Evolutionary conservation across 2,329 filamentous ascomycete genomes (phyloP).

Genomic region (Blastomyces gilchristii): DNA sequence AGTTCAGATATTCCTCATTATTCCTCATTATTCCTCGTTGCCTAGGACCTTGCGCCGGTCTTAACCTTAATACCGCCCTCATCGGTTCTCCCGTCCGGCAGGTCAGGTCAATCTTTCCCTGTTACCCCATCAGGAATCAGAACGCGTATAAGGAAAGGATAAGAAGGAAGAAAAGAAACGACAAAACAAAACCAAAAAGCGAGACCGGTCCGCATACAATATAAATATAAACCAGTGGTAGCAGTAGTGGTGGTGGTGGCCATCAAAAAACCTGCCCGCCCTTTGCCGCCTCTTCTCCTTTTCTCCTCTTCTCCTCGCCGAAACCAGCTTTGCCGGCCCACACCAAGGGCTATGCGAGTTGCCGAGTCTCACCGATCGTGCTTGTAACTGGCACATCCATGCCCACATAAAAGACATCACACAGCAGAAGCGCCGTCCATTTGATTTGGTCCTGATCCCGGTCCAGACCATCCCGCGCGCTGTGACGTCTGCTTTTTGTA

Average conservation of each 20-base stretch:
- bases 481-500: background rate
- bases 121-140: too few species aligned
- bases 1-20: too few species aligned
- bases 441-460: slow-evolving; percentile 5
- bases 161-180: too few species aligned
- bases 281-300: background rate
- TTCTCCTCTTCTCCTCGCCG: background rate
- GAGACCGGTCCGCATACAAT: too few species aligned
- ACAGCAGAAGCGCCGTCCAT: slow-evolving; percentile 1
- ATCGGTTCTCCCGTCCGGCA: too few species aligned
- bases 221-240: too few species aligned
- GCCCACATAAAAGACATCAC: background rate
- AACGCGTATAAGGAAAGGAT: too few species aligned
- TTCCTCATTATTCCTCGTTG: too few species aligned
- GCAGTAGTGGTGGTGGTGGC: background rate
- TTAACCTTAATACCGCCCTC: too few species aligned
- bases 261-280: background rate
- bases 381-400: slow-evolving; percentile 2
- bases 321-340: background rate
- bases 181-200: too few species aligned
- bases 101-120: too few species aligned
- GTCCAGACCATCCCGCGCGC: slow-evolving; percentile 3
- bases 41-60: too few species aligned
- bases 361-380: slow-evolving; percentile 3
- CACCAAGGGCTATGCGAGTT: slow-evolving; percentile 8